Evolutionary conservation across 2,329 filamentous ascomycete species (phyloP), one percentile per base, ranked within the genome.

Genomic region (Amylocarpus encephaloides): DNA sequence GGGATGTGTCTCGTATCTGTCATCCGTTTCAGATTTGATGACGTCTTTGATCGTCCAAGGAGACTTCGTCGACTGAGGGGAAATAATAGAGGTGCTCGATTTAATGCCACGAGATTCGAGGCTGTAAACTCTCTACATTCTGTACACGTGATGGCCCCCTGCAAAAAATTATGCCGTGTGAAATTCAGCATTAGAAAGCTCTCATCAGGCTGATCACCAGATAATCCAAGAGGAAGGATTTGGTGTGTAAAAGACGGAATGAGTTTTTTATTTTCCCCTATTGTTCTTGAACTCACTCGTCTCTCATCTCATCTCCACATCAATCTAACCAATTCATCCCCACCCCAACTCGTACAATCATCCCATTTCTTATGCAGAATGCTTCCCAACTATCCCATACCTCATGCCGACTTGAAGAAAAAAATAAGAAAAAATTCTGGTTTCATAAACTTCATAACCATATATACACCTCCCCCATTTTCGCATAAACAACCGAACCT

Each of bases 401-500:
- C 19, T 29, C n/a, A 2, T 30, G 16, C 29, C 19, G 22, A 26
- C 22, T 26, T 36, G 34, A 16, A 34, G 7, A 34, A 16, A 36
- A 15, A 34, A 30, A 36, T 43, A 49, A 49, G 18, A n/a, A 34
- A 46, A 33, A 46, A 3, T 36, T 36, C 39, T 46, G 30, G 18
- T 46, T 32, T 57, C 54, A 56, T 57, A 54, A 54, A 52, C 52
- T 48, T 58, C 54, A 49, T 60, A 56, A 56, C 53, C 57, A 50
- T 58, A 53, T 53, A 53, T 59, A 53, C 55, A 56, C 44, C 57
- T 29, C 36, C 33, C 40, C 39, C 36, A 42, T n/a, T 38, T 36
- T 38, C 44, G 34, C 44, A 39, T 34, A 39, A 32, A 39, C 30
- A 18, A 16, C 46, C 46, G 15, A 18, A 26, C 26, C 39, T 30